These are phyloP conservation scores for Microsporum canis DNA, from an alignment of 2,329 filamentous ascomycete species.

Conservation along the genomic window DNA sequence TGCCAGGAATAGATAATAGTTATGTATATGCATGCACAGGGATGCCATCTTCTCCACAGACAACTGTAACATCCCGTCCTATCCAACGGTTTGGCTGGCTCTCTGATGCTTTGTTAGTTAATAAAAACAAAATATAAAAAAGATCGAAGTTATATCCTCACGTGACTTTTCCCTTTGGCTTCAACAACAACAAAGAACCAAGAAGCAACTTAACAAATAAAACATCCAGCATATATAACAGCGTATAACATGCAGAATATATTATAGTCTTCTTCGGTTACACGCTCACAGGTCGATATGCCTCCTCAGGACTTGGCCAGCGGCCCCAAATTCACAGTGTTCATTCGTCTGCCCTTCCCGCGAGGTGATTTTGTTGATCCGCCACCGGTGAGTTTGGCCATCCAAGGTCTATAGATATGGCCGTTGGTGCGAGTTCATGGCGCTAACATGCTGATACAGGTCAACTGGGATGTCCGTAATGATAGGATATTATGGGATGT, in stretches of 20 bases:
- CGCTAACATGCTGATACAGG: slow-evolving; percentile 38
- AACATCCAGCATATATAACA: background rate
- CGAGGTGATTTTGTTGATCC: slow-evolving; percentile 84
- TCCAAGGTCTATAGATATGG: background rate
- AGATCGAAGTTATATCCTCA: no score
- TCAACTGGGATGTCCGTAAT: slow-evolving; percentile 78
- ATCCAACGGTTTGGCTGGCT: background rate
- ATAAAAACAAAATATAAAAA: no score
- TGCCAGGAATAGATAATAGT: background rate
- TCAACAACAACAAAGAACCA: background rate
- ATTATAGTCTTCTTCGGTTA: background rate
- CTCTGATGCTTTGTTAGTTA: background rate
- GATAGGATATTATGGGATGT: slow-evolving; percentile 85
- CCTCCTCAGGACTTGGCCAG: background rate
- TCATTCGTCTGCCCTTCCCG: slow-evolving; percentile 80
- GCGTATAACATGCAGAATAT: background rate
- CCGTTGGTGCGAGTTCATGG: background rate
- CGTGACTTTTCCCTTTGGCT: no score
- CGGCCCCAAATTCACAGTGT: slow-evolving; percentile 50
- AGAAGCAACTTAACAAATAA: background rate
- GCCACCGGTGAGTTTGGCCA: slow-evolving; percentile 51
- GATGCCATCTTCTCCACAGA: background rate
- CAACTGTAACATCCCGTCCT: background rate
- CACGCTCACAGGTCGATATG: background rate
- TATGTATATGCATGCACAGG: background rate